Base-by-base conservation (phyloP, 129 eudicot genomes). In the sunflower (Helianthus annuus) region DNA sequence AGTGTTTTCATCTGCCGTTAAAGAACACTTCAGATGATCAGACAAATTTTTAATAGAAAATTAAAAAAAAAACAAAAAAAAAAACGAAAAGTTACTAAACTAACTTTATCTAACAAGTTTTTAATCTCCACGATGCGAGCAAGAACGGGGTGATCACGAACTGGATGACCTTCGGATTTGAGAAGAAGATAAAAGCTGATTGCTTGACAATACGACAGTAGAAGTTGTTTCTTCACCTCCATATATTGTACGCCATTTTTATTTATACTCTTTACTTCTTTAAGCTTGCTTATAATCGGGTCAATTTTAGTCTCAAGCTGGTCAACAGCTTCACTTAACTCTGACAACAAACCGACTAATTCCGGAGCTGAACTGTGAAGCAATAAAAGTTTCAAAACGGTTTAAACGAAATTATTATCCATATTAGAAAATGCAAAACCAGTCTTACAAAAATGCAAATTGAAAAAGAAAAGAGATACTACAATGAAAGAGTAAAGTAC, bases 141-240 rank as follows among this genome's bases (percentile, higher is more conserved):
- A 84, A 90, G 81, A 74, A 94, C 96, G 32, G 97, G 98, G 86
- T 94, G 97, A 82, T 94, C 98, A 72, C 84, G 96, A 68, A 86
- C 96, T 64, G 89, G 75, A 63, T 80, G 93, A 58, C 98, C 98
- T 82, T 94, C 96, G 55, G 98, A 87, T 72, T 90, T 94, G 70
- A 93, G 95, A 64, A 89, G 97, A 84, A 90, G 96, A 75, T 90
- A 85, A 66, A 90, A 94, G 61, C 93, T 80, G 55, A 94, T 94
- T 57, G 98, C 91, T 82, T 94, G 98, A 80, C 93, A 80, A 81
- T 83, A 90, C 9, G 89, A 81, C 65, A 85, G 81, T 82, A 94
- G 70, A 68, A 94, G 86, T 8, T 82, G 86, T 71, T 83, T 85
- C 69, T 94, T 94, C 74, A 94, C 80, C 88, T 94, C 98, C 79